Conservation (phyloP, 768 basidiomycete species). For the Mycena alexandri region DNA sequence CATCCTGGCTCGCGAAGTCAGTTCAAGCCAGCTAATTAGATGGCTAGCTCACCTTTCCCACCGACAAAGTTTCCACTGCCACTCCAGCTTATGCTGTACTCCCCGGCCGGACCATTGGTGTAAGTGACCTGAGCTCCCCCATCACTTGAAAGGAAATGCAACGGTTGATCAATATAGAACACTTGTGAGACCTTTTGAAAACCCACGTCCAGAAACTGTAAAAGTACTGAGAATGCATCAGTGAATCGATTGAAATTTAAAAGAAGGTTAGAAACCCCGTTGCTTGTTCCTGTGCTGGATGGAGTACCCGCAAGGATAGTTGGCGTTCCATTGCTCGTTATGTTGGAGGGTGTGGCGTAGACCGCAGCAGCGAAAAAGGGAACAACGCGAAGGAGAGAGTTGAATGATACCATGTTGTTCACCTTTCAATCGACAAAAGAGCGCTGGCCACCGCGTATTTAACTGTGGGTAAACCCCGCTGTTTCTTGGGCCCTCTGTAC, state of each 20-base stretch:
- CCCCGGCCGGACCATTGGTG: conserved; percentile 46
- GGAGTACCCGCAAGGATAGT: conserved; percentile 8
- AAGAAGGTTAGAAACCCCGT: conserved; percentile 40
- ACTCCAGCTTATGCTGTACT: conserved; percentile 48
- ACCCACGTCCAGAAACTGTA: no score
- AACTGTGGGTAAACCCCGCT: conserved; percentile 13
- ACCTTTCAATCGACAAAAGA: not conserved
- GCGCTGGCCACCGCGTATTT: not conserved
- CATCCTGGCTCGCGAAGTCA: conserved; percentile 31
- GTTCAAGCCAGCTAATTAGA: no score
- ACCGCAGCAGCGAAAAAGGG: conserved; percentile 24
- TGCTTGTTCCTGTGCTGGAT: conserved; percentile 45
- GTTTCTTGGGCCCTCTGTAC: not conserved
- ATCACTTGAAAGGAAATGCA: conserved; percentile 46
- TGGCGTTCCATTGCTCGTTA: conserved; percentile 20
- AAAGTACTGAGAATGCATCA: no score
- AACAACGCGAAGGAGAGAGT: conserved; percentile 20
- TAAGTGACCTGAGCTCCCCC: conserved; percentile 44
- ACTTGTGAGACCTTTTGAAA: no score
- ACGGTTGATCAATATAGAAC: no score
- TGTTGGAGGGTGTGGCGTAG: conserved; percentile 36
- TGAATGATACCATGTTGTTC: conserved; percentile 34
- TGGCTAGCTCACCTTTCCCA: conserved; percentile 17
- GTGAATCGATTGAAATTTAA: no score
- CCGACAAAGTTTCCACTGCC: conserved; percentile 47